Percentiles rank a stretch among this genome's conserved stretches.
These are phyloP conservation scores for Candida fluviatilis DNA, from an alignment of 805 yeast genomes.

Conservation along the genomic window DNA sequence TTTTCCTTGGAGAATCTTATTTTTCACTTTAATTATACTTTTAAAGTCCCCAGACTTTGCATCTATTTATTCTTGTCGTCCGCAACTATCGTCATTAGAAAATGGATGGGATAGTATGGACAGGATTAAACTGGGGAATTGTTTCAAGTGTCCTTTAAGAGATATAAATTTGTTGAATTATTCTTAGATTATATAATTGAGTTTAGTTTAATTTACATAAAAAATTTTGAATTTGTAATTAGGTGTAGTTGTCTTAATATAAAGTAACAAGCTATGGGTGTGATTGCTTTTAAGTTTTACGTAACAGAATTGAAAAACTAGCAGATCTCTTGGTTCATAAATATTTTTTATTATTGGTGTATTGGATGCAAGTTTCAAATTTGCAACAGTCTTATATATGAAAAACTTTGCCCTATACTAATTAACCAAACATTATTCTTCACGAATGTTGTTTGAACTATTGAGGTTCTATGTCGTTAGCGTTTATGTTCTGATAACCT, in stretches of 20 bases:
- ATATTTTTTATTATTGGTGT: neutral
- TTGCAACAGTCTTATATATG: no score
- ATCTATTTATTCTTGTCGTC: neutral
- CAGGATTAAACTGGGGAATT: neutral
- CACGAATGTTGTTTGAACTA: neutral
- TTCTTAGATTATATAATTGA: no score
- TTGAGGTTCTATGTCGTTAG: neutral
- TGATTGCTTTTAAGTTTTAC: no score
- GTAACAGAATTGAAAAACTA: no score
- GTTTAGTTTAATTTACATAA: no score
- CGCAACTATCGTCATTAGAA: neutral
- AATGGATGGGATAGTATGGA: neutral
- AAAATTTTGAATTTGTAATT: no score
- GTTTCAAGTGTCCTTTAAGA: no score
- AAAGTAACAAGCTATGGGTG: no score
- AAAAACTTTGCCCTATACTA: no score
- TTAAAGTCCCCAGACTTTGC: neutral
- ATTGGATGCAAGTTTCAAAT: neutral
- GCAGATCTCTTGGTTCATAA: neutral
- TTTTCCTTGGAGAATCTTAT: neutral
- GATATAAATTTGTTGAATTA: no score
- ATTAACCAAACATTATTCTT: no score
- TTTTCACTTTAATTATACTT: neutral
- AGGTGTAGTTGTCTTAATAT: no score
- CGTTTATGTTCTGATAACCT: neutral